phyloP scores from a whole-genome alignment of 371 early-diverging fungal genomes.

The Mucor sp. region DNA sequence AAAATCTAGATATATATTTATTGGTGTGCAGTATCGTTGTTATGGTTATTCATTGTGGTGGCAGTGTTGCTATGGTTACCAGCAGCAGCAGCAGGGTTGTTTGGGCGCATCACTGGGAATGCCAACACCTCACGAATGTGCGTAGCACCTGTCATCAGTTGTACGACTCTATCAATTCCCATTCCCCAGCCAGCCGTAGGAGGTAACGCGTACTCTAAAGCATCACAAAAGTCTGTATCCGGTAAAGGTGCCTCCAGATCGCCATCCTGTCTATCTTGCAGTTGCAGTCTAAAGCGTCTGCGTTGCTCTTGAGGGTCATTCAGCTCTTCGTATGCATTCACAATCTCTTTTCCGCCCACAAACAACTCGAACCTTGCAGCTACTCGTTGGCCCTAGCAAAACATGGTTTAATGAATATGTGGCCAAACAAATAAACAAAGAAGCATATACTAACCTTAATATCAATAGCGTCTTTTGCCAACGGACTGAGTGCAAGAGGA shows the following conservation, averaged over 20 bases:
- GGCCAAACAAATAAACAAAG: background rate
- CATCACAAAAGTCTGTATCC: constrained; percentile 88
- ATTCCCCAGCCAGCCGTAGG: constrained; percentile 99
- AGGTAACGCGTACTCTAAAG: constrained; percentile 94
- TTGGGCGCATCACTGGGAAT: constrained; percentile 71
- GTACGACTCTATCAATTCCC: constrained; percentile 94
- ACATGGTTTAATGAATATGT: background rate
- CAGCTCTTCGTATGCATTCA: constrained; percentile 99
- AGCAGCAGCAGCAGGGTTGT: background rate
- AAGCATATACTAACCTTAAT: constrained; percentile 23
- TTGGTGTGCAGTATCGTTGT: background rate
- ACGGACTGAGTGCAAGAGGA: constrained; percentile 91
- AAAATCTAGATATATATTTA: background rate
- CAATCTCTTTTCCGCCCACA: constrained; percentile 89
- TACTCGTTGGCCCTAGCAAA: constrained; percentile 42
- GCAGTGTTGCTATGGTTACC: background rate
- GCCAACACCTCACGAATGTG: constrained; percentile 94
- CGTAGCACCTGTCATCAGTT: constrained; percentile 82
- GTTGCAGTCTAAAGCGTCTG: constrained; percentile 76
- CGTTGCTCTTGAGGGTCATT: constrained; percentile 98
- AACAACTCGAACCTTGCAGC: constrained; percentile 95
- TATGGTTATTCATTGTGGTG: too few species aligned
- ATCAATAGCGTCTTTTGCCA: constrained; percentile 78
- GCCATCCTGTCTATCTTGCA: constrained; percentile 67
- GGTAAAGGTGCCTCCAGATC: constrained; percentile 85